phyloP scores from a whole-genome alignment of 2,329 filamentous ascomycete species.

The Pseudogymnoascus sp. region DNA sequence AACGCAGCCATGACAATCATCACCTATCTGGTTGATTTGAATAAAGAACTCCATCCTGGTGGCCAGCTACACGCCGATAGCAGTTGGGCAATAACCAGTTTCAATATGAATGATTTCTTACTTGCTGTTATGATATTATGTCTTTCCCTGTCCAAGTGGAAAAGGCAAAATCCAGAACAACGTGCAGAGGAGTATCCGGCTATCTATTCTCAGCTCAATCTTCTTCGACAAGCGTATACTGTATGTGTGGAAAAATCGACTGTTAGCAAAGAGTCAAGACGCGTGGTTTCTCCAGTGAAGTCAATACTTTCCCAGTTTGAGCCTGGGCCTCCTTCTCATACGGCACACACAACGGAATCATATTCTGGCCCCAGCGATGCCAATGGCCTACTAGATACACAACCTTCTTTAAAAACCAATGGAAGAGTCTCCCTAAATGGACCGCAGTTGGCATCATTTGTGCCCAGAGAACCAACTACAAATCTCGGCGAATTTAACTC shows the following conservation, averaged over 20 bases:
- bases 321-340: conserved; percentile 5
- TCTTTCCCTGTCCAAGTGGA: conserved; percentile 18
- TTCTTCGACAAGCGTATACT: conserved; percentile 9
- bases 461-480: conserved; percentile 9
- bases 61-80: conserved; percentile 19
- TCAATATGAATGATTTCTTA: conserved; percentile 26
- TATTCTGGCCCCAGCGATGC: background rate
- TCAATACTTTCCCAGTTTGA: background rate
- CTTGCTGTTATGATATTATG: conserved; percentile 24
- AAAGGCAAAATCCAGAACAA: conserved; percentile 11
- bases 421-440: background rate
- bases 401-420: background rate
- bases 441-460: conserved; percentile 8
- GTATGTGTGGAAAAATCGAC: conserved; percentile 16
- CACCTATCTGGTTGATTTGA: conserved; percentile 21
- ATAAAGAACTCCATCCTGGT: conserved; percentile 23
- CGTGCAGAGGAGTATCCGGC: background rate
- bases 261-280: conserved; percentile 14
- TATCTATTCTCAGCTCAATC: conserved; percentile 3
- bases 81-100: conserved; percentile 24
- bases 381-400: background rate
- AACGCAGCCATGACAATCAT: conserved; percentile 20
- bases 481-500: conserved; percentile 19
- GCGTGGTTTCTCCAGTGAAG: conserved; percentile 9
- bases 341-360: conserved; percentile 17